Percentiles rank a stretch among this genome's conserved stretches.
These are phyloP conservation scores for Saccharata proteae DNA, from an alignment of 2,329 filamentous ascomycete species.

Conservation along the genomic window DNA sequence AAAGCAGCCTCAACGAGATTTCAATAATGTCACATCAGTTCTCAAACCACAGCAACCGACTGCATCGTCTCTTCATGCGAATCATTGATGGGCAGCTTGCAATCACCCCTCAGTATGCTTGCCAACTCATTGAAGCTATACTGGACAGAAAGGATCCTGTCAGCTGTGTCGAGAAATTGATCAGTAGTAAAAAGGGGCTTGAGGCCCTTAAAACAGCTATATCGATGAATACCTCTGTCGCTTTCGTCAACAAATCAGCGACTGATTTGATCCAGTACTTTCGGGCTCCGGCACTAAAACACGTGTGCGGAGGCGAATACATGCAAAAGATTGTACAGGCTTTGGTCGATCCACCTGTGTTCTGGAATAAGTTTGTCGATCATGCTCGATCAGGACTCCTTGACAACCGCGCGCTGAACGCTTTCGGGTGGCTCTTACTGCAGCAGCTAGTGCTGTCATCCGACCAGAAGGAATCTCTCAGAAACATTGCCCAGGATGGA, in stretches of 20 bases:
- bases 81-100: too few species aligned
- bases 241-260: slow-evolving; percentile 33
- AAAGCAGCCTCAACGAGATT: too few species aligned
- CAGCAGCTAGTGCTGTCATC: slow-evolving; percentile 41
- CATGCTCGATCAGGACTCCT: slow-evolving; percentile 16
- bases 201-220: slow-evolving; percentile 28
- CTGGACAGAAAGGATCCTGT: slow-evolving; percentile 26
- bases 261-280: slow-evolving; percentile 25
- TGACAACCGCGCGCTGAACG: slow-evolving; percentile 13
- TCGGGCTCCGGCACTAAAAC: slow-evolving; percentile 33
- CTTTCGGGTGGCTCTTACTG: slow-evolving; percentile 28
- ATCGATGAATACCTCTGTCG: slow-evolving; percentile 29
- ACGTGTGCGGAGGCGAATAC: slow-evolving; percentile 38
- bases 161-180: slow-evolving; percentile 25
- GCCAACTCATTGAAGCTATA: too few species aligned
- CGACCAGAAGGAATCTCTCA: too few species aligned
- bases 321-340: slow-evolving; percentile 34
- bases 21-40: too few species aligned
- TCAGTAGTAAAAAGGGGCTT: slow-evolving; percentile 16
- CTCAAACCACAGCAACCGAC: too few species aligned
- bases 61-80: too few species aligned
- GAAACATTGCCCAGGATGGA: slow-evolving; percentile 45
- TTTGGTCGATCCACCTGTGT: slow-evolving; percentile 39
- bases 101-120: too few species aligned
- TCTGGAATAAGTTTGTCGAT: slow-evolving; percentile 41